phyloP scores from a whole-genome alignment of 2,329 filamentous ascomycete species.

The Escovopsis sp. region DNA sequence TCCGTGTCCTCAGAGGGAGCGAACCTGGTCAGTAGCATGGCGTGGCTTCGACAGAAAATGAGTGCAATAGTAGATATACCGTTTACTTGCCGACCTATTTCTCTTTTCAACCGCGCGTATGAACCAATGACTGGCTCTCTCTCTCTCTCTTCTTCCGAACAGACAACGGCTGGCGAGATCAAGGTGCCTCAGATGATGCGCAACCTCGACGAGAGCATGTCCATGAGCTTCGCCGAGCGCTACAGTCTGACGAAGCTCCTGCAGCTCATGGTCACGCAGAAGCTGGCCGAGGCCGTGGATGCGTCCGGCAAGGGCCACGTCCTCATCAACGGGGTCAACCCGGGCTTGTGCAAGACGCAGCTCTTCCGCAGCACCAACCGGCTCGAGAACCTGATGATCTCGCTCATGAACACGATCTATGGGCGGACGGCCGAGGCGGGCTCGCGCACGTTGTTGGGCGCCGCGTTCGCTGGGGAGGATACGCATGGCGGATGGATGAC shows the following conservation, averaged over 20 bases:
- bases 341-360: constrained; percentile 25
- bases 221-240: constrained; percentile 6
- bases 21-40: constrained; percentile 6
- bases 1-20: constrained; percentile 18
- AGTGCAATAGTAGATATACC: no score
- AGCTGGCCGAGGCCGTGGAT: constrained; percentile 13
- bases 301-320: constrained; percentile 16
- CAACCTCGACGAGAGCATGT: constrained; percentile 13
- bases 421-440: constrained; percentile 24
- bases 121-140: no score
- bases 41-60: no score
- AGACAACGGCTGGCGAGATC: constrained; percentile 20
- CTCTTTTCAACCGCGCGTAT: no score
- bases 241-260: constrained; percentile 18
- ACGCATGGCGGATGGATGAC: constrained; percentile 27
- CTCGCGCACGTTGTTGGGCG: constrained; percentile 22
- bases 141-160: not conserved
- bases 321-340: constrained; percentile 23
- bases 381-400: constrained; percentile 12
- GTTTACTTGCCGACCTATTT: no score
- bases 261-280: constrained; percentile 9
- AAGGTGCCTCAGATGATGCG: constrained; percentile 17
- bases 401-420: constrained; percentile 9
- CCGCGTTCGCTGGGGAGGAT: constrained; percentile 20
- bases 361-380: constrained; percentile 20